phyloP scores from a whole-genome alignment of 176 grass and related monocot species.

The Lolium multiflorum region DNA sequence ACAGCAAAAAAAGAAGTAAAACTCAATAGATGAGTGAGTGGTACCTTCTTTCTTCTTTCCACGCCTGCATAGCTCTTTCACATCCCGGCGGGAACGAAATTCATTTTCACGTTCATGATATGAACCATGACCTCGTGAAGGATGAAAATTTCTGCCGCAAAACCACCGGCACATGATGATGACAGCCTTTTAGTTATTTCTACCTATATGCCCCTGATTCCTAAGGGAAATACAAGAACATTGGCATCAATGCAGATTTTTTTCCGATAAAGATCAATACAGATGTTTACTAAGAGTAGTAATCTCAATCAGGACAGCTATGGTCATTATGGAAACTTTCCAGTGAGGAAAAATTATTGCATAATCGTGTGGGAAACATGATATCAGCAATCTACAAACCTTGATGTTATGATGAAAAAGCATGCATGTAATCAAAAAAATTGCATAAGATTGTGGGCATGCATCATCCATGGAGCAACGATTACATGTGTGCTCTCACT shows the following conservation, averaged over 20 bases:
- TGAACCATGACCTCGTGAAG: slow-evolving; percentile 1
- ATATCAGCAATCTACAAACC: too few relatives aligned
- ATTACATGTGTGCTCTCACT: background rate
- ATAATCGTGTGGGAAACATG: too few relatives aligned
- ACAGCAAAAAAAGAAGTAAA: background rate
- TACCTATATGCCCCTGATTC: background rate
- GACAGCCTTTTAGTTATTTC: slow-evolving; percentile 27
- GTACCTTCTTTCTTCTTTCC: slow-evolving; percentile 39
- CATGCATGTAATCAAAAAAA: too few relatives aligned
- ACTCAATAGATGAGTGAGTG: background rate
- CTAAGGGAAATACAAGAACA: background rate
- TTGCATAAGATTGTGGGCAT: background rate
- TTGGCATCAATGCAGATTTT: background rate
- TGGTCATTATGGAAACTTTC: background rate
- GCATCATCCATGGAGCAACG: background rate
- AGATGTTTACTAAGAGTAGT: background rate
- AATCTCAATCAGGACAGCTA: background rate
- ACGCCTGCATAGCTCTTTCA: slow-evolving; percentile 43
- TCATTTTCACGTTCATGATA: slow-evolving; percentile 32
- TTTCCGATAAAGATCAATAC: too few relatives aligned
- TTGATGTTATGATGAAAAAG: too few relatives aligned
- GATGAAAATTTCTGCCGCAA: slow-evolving; percentile 65
- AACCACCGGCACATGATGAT: slow-evolving; percentile 67
- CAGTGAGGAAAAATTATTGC: background rate
- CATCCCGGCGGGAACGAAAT: slow-evolving; percentile 17